These are phyloP conservation scores for Fraxinus baroniana DNA, from an alignment of 305 asterid species.

Conservation along the genomic window DNA sequence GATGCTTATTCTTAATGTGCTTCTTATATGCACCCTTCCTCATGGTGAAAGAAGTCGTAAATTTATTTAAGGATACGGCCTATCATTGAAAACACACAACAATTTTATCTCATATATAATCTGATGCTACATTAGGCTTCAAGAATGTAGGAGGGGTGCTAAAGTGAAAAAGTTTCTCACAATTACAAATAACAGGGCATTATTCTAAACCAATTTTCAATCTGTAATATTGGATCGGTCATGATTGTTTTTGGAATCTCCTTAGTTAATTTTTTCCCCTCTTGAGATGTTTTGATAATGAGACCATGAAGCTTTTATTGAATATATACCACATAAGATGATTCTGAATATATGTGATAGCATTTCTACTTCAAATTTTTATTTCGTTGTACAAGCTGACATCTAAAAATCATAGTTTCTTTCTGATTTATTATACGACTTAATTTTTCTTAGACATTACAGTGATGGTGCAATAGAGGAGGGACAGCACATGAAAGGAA, in stretches of 20 bases:
- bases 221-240: background rate
- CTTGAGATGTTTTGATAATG: background rate
- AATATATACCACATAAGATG: background rate
- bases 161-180: background rate
- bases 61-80: background rate
- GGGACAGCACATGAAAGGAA: background rate
- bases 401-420: background rate
- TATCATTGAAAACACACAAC: background rate
- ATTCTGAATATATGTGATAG: background rate
- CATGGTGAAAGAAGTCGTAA: slow-evolving; percentile 1
- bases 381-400: background rate
- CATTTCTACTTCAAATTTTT: background rate
- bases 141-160: background rate
- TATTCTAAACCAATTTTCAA: background rate
- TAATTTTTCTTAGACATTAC: background rate
- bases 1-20: slow-evolving; percentile 16
- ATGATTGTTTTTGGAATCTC: slow-evolving; percentile 1
- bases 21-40: background rate
- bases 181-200: slow-evolving; percentile 4
- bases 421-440: background rate
- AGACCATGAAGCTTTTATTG: background rate
- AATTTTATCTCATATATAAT: background rate
- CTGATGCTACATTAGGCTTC: background rate
- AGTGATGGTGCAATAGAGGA: background rate
- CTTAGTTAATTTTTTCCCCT: background rate